Conservation (phyloP, 1,284 basidiomycete genomes). For the Sporisorium sorghi region DNA sequence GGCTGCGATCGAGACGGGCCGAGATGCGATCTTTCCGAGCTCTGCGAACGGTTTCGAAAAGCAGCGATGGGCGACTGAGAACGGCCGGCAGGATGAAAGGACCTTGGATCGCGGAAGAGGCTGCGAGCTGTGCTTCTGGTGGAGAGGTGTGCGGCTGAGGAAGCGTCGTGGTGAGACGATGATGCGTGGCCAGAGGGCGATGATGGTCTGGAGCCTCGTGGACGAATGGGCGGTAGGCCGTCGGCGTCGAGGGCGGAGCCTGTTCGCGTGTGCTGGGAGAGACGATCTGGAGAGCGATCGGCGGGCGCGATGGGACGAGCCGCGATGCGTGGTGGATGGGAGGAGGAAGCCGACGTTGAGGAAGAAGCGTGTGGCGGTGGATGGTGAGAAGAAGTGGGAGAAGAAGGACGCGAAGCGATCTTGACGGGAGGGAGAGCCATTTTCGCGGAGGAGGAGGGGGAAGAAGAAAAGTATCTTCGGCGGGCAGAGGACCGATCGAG, state of each 20-base stretch:
- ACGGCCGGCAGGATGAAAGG: conserved; percentile 42
- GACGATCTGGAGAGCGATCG: conserved; percentile 41
- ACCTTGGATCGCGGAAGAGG: conserved; percentile 45
- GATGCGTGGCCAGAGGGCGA: conserved; percentile 35
- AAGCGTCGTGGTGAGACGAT: conserved; percentile 26
- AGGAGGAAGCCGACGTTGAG: conserved; percentile 19
- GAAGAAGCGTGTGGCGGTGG: conserved; percentile 12
- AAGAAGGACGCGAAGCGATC: conserved; percentile 41
- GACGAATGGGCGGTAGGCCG: conserved; percentile 25
- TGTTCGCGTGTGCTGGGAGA: conserved; percentile 29
- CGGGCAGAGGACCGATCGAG: conserved; percentile 5
- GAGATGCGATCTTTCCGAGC: conserved; percentile 42
- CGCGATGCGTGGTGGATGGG: conserved; percentile 37
- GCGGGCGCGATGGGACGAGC: conserved; percentile 38
- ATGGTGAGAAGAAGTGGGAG: conserved; percentile 30
- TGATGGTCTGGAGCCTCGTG: conserved; percentile 31
- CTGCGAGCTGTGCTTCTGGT: conserved; percentile 48
- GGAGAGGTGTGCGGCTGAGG: conserved; percentile 11
- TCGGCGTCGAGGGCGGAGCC: conserved; percentile 36
- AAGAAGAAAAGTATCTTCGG: not conserved
- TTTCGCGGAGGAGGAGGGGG: not conserved
- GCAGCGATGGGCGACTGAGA: conserved; percentile 50
- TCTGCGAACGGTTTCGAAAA: conserved; percentile 43
- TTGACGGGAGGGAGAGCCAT: conserved; percentile 46
- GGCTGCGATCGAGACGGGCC: conserved; percentile 48